phyloP scores from a whole-genome alignment of 108 stramenopile species.

The Pinguiococcus pyrenoidosus region DNA sequence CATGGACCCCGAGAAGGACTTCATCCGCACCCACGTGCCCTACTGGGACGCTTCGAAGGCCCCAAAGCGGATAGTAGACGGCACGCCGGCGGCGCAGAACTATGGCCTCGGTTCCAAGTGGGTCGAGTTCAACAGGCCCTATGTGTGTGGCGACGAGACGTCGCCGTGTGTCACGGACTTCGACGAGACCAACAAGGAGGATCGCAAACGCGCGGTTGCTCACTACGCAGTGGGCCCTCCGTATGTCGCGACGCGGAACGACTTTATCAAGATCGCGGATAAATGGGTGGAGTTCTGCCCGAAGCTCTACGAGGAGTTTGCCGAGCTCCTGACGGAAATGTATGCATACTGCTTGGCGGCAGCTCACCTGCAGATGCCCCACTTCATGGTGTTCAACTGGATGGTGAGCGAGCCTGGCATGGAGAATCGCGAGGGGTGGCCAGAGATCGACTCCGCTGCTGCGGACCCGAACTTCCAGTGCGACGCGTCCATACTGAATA shows the following conservation, averaged over 20 bases:
- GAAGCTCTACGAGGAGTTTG: conserved; percentile 47
- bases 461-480: too few relatives aligned
- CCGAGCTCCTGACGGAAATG: conserved; percentile 32
- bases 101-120: conserved; percentile 69
- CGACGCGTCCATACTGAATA: too few relatives aligned
- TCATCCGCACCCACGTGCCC: conserved; percentile 1
- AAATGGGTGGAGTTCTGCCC: conserved; percentile 65
- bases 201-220: too few relatives aligned
- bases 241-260: conserved; percentile 63
- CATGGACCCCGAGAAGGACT: conserved; percentile 38
- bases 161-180: conserved; percentile 19
- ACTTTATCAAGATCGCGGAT: conserved; percentile 56
- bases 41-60: background rate
- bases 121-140: conserved; percentile 50
- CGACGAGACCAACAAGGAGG: conserved; percentile 15
- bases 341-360: conserved; percentile 66
- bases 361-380: conserved; percentile 55
- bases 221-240: conserved; percentile 77
- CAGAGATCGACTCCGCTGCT: too few relatives aligned
- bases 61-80: conserved; percentile 42
- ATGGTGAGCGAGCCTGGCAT: conserved; percentile 54
- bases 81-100: conserved; percentile 61
- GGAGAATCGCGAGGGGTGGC: background rate
- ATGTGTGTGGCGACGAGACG: conserved; percentile 47
- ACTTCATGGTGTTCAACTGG: conserved; percentile 55